Conservation (phyloP, 2,329 filamentous ascomycete species). For the Monosporascus sp. region DNA sequence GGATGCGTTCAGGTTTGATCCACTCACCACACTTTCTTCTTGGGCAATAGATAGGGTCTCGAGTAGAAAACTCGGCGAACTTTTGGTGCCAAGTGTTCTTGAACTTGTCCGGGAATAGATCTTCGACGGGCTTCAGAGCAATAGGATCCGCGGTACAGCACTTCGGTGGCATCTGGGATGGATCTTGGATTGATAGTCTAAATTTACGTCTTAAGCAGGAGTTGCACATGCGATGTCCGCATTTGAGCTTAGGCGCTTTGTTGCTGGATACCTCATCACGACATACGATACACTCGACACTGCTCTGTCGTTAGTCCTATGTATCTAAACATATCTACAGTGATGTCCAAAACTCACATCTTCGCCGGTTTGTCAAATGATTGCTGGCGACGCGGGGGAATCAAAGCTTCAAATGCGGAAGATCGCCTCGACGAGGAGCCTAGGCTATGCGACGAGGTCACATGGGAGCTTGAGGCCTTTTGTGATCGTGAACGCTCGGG, state of each 20-base stretch:
- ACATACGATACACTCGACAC: slow-evolving; percentile 69
- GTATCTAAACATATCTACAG: slow-evolving; percentile 17
- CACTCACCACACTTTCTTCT: slow-evolving; percentile 67
- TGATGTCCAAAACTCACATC: slow-evolving; percentile 18
- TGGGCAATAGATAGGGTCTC: slow-evolving; percentile 75
- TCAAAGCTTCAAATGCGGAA: slow-evolving; percentile 27
- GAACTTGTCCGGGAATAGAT: slow-evolving; percentile 67
- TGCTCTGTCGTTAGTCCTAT: slow-evolving; percentile 28
- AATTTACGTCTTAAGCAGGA: slow-evolving; percentile 71
- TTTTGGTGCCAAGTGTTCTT: slow-evolving; percentile 78
- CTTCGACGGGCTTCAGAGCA: slow-evolving; percentile 69
- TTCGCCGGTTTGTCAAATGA: slow-evolving; percentile 18
- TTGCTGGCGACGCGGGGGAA: slow-evolving; percentile 19
- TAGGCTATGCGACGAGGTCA: slow-evolving; percentile 31
- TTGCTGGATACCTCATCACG: slow-evolving; percentile 60
- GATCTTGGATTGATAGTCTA: slow-evolving; percentile 69
- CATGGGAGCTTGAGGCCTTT: slow-evolving; percentile 29
- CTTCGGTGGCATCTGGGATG: slow-evolving; percentile 76
- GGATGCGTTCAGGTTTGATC: slow-evolving; percentile 70
- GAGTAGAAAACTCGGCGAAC: slow-evolving; percentile 69
- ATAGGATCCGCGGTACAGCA: slow-evolving; percentile 75
- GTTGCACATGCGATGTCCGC: slow-evolving; percentile 78
- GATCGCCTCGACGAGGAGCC: slow-evolving; percentile 32
- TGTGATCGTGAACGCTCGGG: slow-evolving; percentile 28
- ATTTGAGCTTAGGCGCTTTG: slow-evolving; percentile 67